Percentiles rank a stretch among this genome's conserved stretches.
Evolutionary conservation across 2,329 filamentous ascomycete species (phyloP).

Genomic region (Trichoderma guizhouense): DNA sequence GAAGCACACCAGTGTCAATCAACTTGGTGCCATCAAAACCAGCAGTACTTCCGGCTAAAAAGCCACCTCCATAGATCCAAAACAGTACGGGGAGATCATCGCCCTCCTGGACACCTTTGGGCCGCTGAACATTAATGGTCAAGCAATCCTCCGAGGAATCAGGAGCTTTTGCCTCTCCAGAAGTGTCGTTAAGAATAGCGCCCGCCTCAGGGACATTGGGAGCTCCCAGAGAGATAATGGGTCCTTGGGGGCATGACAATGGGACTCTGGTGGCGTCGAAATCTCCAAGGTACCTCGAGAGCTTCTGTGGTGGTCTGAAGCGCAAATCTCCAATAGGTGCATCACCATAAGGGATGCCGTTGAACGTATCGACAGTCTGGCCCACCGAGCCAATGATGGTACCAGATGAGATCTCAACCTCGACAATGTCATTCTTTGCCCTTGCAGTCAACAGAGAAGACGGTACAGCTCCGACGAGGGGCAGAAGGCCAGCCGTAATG

Average conservation of each 20-base stretch:
- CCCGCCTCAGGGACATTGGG: neutral
- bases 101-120: slow-evolving; percentile 49
- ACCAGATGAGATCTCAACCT: slow-evolving; percentile 53
- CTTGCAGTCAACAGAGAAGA: neutral
- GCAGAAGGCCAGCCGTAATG: neutral
- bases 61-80: slow-evolving; percentile 69
- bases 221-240: slow-evolving; percentile 37
- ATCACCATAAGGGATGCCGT: slow-evolving; percentile 71
- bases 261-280: slow-evolving; percentile 58
- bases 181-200: neutral
- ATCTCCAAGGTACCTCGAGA: slow-evolving; percentile 56
- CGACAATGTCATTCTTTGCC: slow-evolving; percentile 32
- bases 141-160: slow-evolving; percentile 56
- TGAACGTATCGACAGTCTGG: slow-evolving; percentile 61
- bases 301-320: slow-evolving; percentile 61
- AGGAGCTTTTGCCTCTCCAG: neutral
- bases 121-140: slow-evolving; percentile 57
- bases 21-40: slow-evolving; percentile 52
- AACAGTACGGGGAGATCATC: slow-evolving; percentile 64
- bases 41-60: slow-evolving; percentile 49
- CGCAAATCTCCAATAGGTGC: slow-evolving; percentile 64
- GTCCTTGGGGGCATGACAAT: slow-evolving; percentile 69
- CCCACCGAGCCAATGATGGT: slow-evolving; percentile 50
- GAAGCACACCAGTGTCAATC: slow-evolving; percentile 42
- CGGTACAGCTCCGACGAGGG: neutral